A percentile compares a stretch with the other conserved stretches of the same genome.
phyloP scores from a whole-genome alignment of 2,329 filamentous ascomycete genomes.

The Colletotrichum limetticola region DNA sequence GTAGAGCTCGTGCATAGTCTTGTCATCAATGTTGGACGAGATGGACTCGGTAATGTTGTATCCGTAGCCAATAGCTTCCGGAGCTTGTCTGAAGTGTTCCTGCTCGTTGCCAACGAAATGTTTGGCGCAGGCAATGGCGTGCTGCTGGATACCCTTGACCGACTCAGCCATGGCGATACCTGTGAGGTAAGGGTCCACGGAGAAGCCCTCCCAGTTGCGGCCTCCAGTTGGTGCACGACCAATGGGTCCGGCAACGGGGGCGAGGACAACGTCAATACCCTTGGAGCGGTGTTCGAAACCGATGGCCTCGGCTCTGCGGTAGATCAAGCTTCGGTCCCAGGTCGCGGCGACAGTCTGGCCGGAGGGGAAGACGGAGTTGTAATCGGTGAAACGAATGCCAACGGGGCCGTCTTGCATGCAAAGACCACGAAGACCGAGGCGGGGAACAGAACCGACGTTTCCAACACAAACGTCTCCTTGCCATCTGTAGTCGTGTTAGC shows the following conservation, averaged over 20 bases:
- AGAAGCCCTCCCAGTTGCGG: constrained; percentile 74
- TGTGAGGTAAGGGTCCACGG: constrained; percentile 79
- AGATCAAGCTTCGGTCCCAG: constrained; percentile 78
- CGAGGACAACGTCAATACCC: constrained; percentile 78
- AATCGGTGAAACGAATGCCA: constrained; percentile 82
- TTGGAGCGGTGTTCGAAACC: constrained; percentile 76
- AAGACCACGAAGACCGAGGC: constrained; percentile 76
- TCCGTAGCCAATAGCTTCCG: constrained; percentile 63
- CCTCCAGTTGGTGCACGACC: constrained; percentile 59
- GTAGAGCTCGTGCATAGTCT: constrained; percentile 80
- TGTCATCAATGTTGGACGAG: constrained; percentile 75
- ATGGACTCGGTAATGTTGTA: constrained; percentile 70
- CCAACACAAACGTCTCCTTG: constrained; percentile 80
- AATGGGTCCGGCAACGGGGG: constrained; percentile 58
- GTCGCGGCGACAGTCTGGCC: constrained; percentile 86
- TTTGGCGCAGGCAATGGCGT: constrained; percentile 85
- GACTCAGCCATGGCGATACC: constrained; percentile 78
- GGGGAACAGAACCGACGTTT: constrained; percentile 76
- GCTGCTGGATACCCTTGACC: constrained; percentile 84
- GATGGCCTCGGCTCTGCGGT: constrained; percentile 58
- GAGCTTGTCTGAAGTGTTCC: constrained; percentile 77
- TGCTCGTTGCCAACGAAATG: constrained; percentile 82
- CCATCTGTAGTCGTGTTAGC: constrained; percentile 62
- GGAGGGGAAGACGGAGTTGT: constrained; percentile 82
- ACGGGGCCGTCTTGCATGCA: constrained; percentile 90